These are phyloP conservation scores for Nicotiana knightiana DNA, from an alignment of 257 asterid species.

Conservation along the genomic window DNA sequence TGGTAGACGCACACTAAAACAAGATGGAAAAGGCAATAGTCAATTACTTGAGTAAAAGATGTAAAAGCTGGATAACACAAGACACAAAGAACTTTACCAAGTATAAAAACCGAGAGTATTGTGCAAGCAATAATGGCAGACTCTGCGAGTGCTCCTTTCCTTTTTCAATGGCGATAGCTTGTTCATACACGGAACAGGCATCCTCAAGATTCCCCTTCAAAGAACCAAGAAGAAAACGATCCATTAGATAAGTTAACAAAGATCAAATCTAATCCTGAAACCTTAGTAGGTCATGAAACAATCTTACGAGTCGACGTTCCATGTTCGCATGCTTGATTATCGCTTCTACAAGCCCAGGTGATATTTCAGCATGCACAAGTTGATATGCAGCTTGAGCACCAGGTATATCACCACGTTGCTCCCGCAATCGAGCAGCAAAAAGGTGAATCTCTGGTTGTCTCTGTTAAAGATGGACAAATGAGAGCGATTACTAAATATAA, in stretches of 20 bases:
- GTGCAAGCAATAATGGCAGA: slow-evolving; percentile 80
- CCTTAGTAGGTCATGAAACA: not conserved
- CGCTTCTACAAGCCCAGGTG: slow-evolving; percentile 97
- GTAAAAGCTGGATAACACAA: slow-evolving; percentile 1
- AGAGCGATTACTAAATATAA: not conserved
- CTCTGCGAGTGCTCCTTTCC: slow-evolving; percentile 93
- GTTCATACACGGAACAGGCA: slow-evolving; percentile 80
- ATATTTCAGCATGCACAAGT: slow-evolving; percentile 82
- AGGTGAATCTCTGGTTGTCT: slow-evolving; percentile 97
- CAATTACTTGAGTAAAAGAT: not conserved
- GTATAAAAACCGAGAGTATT: slow-evolving; percentile 75
- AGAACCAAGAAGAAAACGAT: slow-evolving; percentile 11
- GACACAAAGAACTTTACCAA: slow-evolving; percentile 42
- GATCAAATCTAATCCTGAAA: not conserved
- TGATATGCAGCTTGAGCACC: slow-evolving; percentile 95
- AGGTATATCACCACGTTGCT: slow-evolving; percentile 71
- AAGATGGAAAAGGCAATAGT: not conserved
- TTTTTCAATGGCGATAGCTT: slow-evolving; percentile 89
- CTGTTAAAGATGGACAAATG: slow-evolving; percentile 33
- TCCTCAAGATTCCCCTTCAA: slow-evolving; percentile 79
- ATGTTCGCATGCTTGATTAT: slow-evolving; percentile 92
- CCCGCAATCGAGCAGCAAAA: slow-evolving; percentile 85
- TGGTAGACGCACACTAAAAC: not conserved
- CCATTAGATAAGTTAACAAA: not conserved
- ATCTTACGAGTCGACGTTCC: slow-evolving; percentile 81